Percentiles rank a stretch among this genome's conserved stretches.
Conservation (phyloP, 2,329 filamentous ascomycete species). For the Fusarium mexicanum region DNA sequence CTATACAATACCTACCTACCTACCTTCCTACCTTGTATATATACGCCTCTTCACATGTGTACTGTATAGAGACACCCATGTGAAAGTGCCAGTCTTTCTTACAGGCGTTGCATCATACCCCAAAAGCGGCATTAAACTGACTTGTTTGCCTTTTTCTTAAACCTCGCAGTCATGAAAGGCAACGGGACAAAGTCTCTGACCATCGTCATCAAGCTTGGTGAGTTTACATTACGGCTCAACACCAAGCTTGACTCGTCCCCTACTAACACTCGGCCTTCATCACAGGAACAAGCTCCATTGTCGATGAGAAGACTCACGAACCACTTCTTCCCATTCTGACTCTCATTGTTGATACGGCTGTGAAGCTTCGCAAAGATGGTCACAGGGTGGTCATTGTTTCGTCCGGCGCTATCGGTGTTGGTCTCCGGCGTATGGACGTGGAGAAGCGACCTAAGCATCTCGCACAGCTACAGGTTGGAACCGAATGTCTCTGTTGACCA, state of each 20-base stretch:
- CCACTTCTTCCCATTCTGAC: slow-evolving; percentile 90
- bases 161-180: slow-evolving; percentile 68
- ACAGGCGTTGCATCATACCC: neutral
- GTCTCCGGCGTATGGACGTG: slow-evolving; percentile 88
- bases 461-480: slow-evolving; percentile 78
- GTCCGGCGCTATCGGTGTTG: slow-evolving; percentile 95
- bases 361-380: slow-evolving; percentile 86
- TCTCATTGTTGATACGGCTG: slow-evolving; percentile 92
- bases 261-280: slow-evolving; percentile 35
- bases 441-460: slow-evolving; percentile 89
- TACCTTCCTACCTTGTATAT: slow-evolving; percentile 5
- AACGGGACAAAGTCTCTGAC: slow-evolving; percentile 53
- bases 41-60: slow-evolving; percentile 8
- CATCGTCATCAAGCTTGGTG: slow-evolving; percentile 90
- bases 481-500: neutral
- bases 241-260: slow-evolving; percentile 16
- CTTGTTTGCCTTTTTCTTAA: slow-evolving; percentile 41
- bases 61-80: slow-evolving; percentile 12
- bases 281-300: slow-evolving; percentile 98
- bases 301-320: slow-evolving; percentile 94
- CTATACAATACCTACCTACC: neutral
- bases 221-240: slow-evolving; percentile 39
- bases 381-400: slow-evolving; percentile 96
- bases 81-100: slow-evolving; percentile 12
- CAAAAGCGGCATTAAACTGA: slow-evolving; percentile 60